A percentile compares a stretch with the other conserved stretches of the same genome.
Conservation (phyloP, 2,329 filamentous ascomycete genomes). For the Drechmeria coniospora region DNA sequence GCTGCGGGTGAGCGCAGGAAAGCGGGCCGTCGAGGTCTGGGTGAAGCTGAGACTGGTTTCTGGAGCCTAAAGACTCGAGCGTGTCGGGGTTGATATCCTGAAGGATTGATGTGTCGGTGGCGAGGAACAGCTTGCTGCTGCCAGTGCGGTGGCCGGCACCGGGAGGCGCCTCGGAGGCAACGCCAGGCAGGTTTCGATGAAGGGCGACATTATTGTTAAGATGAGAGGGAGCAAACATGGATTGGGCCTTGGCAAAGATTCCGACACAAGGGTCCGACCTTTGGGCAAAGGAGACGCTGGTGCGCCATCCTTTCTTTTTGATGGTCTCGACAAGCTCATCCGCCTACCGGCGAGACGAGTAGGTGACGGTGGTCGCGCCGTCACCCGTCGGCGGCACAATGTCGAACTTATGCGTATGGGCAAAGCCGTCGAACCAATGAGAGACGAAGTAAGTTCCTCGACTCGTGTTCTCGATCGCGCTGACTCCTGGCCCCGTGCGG, state of each 20-base stretch:
- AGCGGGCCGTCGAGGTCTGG: conserved; percentile 51
- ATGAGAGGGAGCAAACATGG: conserved; percentile 29
- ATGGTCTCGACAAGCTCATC: conserved; percentile 47
- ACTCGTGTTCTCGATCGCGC: conserved; percentile 40
- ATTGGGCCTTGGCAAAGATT: conserved; percentile 56
- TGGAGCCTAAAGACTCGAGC: conserved; percentile 52
- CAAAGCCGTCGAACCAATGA: conserved; percentile 74
- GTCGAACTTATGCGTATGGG: conserved; percentile 56
- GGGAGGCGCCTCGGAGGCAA: conserved; percentile 9
- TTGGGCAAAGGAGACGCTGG: conserved; percentile 50
- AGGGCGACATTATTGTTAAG: conserved; percentile 50
- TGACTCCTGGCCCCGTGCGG: conserved; percentile 56
- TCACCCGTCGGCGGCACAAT: conserved; percentile 30
- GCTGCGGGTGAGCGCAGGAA: conserved; percentile 55
- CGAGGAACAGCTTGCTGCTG: conserved; percentile 4
- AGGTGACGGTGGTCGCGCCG: conserved; percentile 32
- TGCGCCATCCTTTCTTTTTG: conserved; percentile 39
- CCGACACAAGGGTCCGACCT: conserved; percentile 59
- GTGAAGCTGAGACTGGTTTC: conserved; percentile 45
- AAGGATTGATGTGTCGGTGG: conserved; percentile 35
- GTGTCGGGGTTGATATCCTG: conserved; percentile 56
- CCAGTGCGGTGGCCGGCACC: conserved; percentile 18
- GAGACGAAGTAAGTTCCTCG: conserved; percentile 42
- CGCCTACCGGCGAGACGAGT: conserved; percentile 55
- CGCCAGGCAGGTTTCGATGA: conserved; percentile 45